Evolutionary conservation across 2,329 filamentous ascomycete genomes (phyloP), one percentile per base, ranked within the genome.

Genomic region (Setomelanomma holmii): DNA sequence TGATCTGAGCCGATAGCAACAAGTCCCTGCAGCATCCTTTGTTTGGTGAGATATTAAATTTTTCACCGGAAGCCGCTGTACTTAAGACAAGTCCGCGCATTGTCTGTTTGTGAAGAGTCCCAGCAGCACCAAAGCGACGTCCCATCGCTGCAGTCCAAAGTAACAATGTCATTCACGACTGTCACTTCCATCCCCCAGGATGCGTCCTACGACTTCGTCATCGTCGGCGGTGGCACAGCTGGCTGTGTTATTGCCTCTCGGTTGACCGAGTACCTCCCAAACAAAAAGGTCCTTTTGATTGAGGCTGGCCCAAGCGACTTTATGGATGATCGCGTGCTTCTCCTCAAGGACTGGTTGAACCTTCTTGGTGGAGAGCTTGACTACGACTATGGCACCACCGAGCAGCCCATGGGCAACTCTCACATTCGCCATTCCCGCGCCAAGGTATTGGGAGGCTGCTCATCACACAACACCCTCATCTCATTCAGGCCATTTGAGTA

Each of bases 381-480:
- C 78, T 96, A 93, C 76, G 91, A 96, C 77, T 96, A 96, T 77
- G 85, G 85, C 68, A 96, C 91, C 27, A 91, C 87, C 41, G 91
- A 96, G 78, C 92, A 96, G 80, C 91, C 91, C 59, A 95, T 77
- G 84, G 91, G 91, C 71, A 96, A 96, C 81, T 95, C 90, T 50
- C 84, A 91, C 78, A 96, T 96, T 78, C 87, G 91, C 60, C 92
- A 96, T 80, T 96, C 92, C 12, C 88, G 92, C 57, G 92, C 92
- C 59, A 96, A 96, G 81, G 91, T 96, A 34, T 84, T 96, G 23
- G 92, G 92, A 63, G 92, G 92, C 62, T 96, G 92, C 82, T 96
- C 91, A 39, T 93, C 89, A 53, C 92, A 96, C 83, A 96, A 96
- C 79, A 96, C 92, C 17, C 82, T 96, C 67, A 96, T 96, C 75